Conservation (phyloP, 768 basidiomycete species). For the Fomitopsis serialis region DNA sequence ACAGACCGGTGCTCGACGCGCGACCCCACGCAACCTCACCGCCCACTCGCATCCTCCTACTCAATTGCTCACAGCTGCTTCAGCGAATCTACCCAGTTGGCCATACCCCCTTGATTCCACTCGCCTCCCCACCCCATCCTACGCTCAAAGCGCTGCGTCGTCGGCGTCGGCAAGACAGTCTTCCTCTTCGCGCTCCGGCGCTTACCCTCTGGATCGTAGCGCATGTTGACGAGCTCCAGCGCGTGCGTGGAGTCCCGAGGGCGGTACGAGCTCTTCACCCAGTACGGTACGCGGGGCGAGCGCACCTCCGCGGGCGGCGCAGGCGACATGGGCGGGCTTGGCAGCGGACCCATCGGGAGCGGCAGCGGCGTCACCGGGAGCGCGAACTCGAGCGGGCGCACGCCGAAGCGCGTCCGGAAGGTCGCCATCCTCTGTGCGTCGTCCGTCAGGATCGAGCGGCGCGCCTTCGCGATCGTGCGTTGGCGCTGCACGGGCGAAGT, state of each 20-base stretch:
- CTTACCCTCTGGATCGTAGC: neutral
- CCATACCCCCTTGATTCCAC: constrained; percentile 19
- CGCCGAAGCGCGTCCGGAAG: constrained; percentile 13
- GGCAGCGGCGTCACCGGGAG: constrained; percentile 8
- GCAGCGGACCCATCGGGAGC: constrained; percentile 7
- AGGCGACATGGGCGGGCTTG: constrained; percentile 10
- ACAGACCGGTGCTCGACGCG: neutral
- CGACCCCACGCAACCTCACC: neutral
- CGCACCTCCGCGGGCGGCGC: constrained; percentile 8
- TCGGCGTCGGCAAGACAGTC: constrained; percentile 14
- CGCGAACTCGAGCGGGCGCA: constrained; percentile 6
- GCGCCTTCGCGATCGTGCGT: constrained; percentile 10
- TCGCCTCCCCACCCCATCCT: constrained; percentile 23
- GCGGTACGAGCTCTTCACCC: constrained; percentile 18
- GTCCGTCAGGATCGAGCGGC: constrained; percentile 10
- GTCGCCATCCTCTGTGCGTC: constrained; percentile 16
- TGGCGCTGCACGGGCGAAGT: constrained; percentile 9
- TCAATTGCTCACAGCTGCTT: constrained; percentile 7
- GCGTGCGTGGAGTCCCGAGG: neutral
- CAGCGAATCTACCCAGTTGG: constrained; percentile 13
- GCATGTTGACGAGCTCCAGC: neutral
- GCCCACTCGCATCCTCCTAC: neutral
- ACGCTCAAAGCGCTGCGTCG: constrained; percentile 17
- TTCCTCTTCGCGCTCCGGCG: neutral
- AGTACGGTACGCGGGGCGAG: constrained; percentile 20